A percentile compares a stretch with the other conserved stretches of the same genome.
These are phyloP conservation scores for Rhodamnia rubescens DNA, from an alignment of 345 rosid species.

Conservation along the genomic window DNA sequence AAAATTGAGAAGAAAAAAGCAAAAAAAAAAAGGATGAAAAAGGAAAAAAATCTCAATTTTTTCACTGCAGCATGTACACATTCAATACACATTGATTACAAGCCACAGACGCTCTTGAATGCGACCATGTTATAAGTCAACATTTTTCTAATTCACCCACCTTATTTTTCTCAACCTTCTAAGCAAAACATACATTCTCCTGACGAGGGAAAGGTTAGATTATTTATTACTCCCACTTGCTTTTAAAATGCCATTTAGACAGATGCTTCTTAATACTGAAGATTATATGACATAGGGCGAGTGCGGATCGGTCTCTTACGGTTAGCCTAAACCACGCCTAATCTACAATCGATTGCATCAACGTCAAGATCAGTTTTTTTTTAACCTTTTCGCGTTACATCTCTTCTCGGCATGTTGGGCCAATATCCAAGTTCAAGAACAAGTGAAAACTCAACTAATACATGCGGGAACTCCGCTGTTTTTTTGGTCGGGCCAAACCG, in stretches of 20 bases:
- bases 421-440: neutral
- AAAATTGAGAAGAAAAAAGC: neutral
- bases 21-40: neutral
- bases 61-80: neutral
- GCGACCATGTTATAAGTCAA: neutral
- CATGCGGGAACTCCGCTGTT: neutral
- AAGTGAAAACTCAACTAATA: neutral
- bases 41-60: neutral
- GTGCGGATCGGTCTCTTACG: neutral
- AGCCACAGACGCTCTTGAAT: neutral
- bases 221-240: too few species aligned
- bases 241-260: neutral
- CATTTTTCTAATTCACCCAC: neutral
- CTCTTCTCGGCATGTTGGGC: neutral
- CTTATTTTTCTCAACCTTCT: neutral
- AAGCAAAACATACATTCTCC: neutral
- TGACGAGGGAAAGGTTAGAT: neutral
- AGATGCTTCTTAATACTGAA: neutral
- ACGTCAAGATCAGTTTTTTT: neutral
- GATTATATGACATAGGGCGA: neutral
- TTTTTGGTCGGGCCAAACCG: neutral
- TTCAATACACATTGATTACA: neutral
- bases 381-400: neutral
- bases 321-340: neutral
- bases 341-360: neutral